Conservation (phyloP, 1,284 basidiomycete species). For the Trametes versicolor region DNA sequence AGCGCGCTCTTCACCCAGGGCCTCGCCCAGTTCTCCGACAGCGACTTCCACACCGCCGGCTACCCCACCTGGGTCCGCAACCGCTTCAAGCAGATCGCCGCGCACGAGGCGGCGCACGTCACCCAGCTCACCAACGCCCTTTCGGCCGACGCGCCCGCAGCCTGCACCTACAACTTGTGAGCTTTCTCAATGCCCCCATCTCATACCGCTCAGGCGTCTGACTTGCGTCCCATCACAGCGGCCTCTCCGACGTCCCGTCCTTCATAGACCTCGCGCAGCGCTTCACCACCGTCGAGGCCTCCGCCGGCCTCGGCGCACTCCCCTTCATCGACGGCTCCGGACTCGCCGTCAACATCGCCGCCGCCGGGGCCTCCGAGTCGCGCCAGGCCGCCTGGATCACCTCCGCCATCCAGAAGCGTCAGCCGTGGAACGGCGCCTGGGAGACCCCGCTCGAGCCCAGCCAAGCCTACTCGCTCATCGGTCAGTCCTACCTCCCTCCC, state of each 20-base stretch:
- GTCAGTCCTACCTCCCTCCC: conserved; percentile 2
- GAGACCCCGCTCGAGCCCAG: conserved; percentile 60
- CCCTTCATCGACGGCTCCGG: conserved; percentile 30
- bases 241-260: conserved; percentile 50
- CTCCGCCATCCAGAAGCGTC: conserved; percentile 53
- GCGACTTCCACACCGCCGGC: conserved; percentile 57
- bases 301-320: conserved; percentile 60
- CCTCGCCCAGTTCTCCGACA: conserved; percentile 50
- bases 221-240: conserved; percentile 45
- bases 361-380: conserved; percentile 56
- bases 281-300: conserved; percentile 60
- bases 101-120: conserved; percentile 61
- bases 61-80: conserved; percentile 53
- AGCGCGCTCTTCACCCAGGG: conserved; percentile 50
- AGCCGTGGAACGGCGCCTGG: conserved; percentile 66
- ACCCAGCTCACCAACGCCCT: conserved; percentile 51
- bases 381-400: conserved; percentile 63
- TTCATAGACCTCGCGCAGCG: conserved; percentile 63
- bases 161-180: conserved; percentile 67
- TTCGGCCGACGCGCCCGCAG: conserved; percentile 56
- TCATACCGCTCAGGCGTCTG: not conserved
- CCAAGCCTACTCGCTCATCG: conserved; percentile 45
- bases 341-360: conserved; percentile 10
- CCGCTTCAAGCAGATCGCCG: conserved; percentile 57
- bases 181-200: conserved; percentile 31